These are phyloP conservation scores for Colletotrichum tropicale DNA, from an alignment of 2,329 filamentous ascomycete genomes.

Conservation along the genomic window DNA sequence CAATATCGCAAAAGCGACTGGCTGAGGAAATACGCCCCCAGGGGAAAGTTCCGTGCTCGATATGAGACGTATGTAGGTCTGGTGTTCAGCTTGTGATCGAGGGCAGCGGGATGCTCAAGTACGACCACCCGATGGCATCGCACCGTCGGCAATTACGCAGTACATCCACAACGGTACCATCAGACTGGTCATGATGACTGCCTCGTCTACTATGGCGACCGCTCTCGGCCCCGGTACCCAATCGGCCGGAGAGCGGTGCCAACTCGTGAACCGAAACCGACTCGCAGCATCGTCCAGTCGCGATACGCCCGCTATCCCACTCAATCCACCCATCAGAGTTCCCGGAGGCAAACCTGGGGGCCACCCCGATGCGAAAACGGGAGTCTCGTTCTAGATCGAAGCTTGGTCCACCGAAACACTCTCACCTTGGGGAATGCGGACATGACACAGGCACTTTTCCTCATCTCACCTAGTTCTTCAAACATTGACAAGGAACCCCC, in stretches of 20 bases:
- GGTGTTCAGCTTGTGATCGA: neutral
- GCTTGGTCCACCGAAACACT: neutral
- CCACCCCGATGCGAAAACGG: neutral
- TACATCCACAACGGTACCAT: neutral
- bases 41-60: neutral
- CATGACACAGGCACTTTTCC: neutral
- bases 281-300: neutral
- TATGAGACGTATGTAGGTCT: neutral
- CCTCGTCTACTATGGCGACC: neutral
- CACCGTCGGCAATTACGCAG: neutral
- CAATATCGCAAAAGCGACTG: neutral
- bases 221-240: neutral
- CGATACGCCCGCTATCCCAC: neutral
- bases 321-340: neutral
- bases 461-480: neutral
- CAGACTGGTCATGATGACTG: neutral
- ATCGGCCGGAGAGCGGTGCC: neutral
- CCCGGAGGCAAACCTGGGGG: neutral
- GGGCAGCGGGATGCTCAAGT: fast-evolving
- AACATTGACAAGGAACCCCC: neutral
- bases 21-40: fast-evolving
- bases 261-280: neutral
- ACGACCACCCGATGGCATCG: neutral
- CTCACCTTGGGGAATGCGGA: neutral
- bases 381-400: neutral